Evolutionary conservation across 106 monocot genomes (phyloP), one percentile per base, ranked within the genome.

Genomic region (Phalaenopsis equestris): DNA sequence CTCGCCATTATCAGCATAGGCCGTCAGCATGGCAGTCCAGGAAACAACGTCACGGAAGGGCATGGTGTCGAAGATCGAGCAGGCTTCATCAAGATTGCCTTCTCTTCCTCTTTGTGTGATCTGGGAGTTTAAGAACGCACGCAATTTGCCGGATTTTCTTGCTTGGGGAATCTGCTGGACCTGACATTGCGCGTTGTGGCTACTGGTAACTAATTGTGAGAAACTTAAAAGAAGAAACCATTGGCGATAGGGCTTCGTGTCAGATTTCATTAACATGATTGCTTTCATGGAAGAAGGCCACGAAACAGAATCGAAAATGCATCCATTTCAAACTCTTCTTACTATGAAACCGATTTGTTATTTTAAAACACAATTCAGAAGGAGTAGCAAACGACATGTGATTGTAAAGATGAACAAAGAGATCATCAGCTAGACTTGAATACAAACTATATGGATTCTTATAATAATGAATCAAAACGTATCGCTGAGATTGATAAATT

Each of bases 11-110:
- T 87, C 81, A 0, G 81, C 87, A 23, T 89, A 91, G 11, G 87
- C 93, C 0, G 87, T 81, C 17, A 93, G 91, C 42, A 93, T 80
- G 3, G 93, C 91, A 3, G 93, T 93, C 93, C 93, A 93, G 1
- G 93, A 91, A 52, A 93, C 77, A 73, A 91, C 91, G 58, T 91
- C 87, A 4, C 83, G 81, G 49, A 61, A 45, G 43, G 83, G 83
- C 89, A 91, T 91, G n/a, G 46, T 37, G 78, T 89, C 83, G 73
- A 93, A 93, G 42, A 87, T 24, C 67, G 55, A 77, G 41, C 79
- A 81, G 24, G 87, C 87, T 56, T 42, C 75, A 47, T 56, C 23
- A 48, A 82, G 75, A 42, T 82, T 56, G 67, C 87, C 87, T 23
- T 61, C 11, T 30, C 87, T 65, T n/a, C 87, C 87, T 21, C 72